Evolutionary conservation across 116 monocot genomes (phyloP), one percentile per base, ranked within the genome.

Genomic region (Dioscorea cayenensis): DNA sequence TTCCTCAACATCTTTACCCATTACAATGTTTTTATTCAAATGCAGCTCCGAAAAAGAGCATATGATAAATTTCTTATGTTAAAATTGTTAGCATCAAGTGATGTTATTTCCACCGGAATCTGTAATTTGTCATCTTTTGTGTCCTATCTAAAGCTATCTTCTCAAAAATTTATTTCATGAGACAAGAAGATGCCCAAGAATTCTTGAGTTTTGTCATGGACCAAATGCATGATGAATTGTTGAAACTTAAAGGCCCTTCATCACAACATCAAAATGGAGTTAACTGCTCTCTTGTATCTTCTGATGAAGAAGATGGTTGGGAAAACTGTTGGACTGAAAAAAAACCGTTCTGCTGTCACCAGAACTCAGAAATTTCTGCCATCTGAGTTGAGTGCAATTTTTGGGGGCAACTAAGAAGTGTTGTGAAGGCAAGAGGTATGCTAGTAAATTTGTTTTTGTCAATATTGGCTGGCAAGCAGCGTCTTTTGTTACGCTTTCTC

Each of bases 141-240:
- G 16, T 55, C 17, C 16, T 55, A 43, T 43, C 43, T 55, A 55
- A 55, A 55, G 14, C 16, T 18, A 18, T 55, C 55, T 55, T 55
- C n/a, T n/a, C 5, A 16, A 55, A 16, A n/a, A 16, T 55, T 55
- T 36, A 14, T 70, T 68, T 67, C 78, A 1, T 82, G n/a, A 95
- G 97, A 68, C 97, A 97, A 76, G 97, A 97, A 86, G 97, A 97
- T 85, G 97, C 97, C n/a, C 97, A 93, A 73, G 97, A 97, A 73
- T 93, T 97, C 80, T 76, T 97, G 28, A 89, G 93, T 70, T 97
- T 90, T 78, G 72, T 90, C 23, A 90, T 97, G 97, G 90, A 97
- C 66, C 80, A 76, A 77, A 88, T 93, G 86, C 97, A 97, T 70
- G 80, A 93, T 79, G 97, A 97, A 71, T 77, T 97, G 63, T 62